Conservation (phyloP, 805 yeast genomes). For the Zygosaccharomyces siamensis region DNA sequence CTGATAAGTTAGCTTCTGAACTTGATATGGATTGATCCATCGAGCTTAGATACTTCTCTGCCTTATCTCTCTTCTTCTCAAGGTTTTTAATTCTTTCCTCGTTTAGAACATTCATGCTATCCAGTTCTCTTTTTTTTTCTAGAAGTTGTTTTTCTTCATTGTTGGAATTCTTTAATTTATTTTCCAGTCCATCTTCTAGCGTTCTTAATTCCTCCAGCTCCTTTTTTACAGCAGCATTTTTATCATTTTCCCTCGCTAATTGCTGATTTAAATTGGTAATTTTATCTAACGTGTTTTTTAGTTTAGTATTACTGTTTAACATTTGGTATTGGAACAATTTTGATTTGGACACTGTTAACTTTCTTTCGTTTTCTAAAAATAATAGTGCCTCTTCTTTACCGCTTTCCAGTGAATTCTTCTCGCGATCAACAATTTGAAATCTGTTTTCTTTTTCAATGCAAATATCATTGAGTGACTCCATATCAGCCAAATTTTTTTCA, state of each 20-base stretch:
- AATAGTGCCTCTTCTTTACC: slow-evolving; percentile 65
- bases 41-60: slow-evolving; percentile 48
- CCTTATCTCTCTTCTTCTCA: slow-evolving; percentile 52
- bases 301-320: slow-evolving; percentile 37
- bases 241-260: slow-evolving; percentile 41
- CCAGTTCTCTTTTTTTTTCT: slow-evolving; percentile 35
- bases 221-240: slow-evolving; percentile 39
- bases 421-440: slow-evolving; percentile 73
- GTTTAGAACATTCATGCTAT: slow-evolving; percentile 57
- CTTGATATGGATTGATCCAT: slow-evolving; percentile 44
- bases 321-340: slow-evolving; percentile 52
- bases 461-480: slow-evolving; percentile 72
- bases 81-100: slow-evolving; percentile 75
- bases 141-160: slow-evolving; percentile 28
- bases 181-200: slow-evolving; percentile 26
- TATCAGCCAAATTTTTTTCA: slow-evolving; percentile 53
- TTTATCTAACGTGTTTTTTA: slow-evolving; percentile 38
- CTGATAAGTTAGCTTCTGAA: slow-evolving; percentile 44
- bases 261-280: slow-evolving; percentile 40
- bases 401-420: slow-evolving; percentile 56
- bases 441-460: slow-evolving; percentile 79
- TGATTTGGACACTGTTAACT: slow-evolving; percentile 48
- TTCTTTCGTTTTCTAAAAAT: slow-evolving; percentile 61
- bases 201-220: slow-evolving; percentile 34
- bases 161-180: slow-evolving; percentile 27